Evolutionary conservation across 768 basidiomycete species (phyloP).

Genomic region (Bullera alba): DNA sequence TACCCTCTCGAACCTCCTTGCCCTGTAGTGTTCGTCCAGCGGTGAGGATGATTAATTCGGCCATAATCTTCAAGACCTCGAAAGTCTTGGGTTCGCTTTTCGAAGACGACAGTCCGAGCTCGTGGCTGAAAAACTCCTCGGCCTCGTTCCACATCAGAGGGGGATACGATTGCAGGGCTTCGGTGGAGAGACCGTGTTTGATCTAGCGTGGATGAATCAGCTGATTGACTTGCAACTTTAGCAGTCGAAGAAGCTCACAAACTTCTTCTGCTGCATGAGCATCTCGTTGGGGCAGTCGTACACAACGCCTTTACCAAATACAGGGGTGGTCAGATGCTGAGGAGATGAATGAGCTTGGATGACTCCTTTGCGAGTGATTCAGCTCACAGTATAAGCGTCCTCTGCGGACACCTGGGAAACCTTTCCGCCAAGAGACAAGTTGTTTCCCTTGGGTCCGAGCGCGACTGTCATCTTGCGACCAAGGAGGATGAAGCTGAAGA

Average conservation of each 20-base stretch:
- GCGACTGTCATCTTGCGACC: slow-evolving; percentile 87
- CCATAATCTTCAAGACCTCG: slow-evolving; percentile 63
- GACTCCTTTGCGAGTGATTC: background rate
- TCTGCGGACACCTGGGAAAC: slow-evolving; percentile 87
- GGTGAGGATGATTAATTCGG: slow-evolving; percentile 89
- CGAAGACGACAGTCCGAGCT: slow-evolving; percentile 57
- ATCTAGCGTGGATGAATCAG: slow-evolving; percentile 44
- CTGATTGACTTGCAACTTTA: background rate
- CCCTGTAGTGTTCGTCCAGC: slow-evolving; percentile 92
- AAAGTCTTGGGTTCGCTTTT: slow-evolving; percentile 42
- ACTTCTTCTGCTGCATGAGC: slow-evolving; percentile 99
- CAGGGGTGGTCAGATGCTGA: slow-evolving; percentile 83
- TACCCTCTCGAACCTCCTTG: slow-evolving; percentile 66
- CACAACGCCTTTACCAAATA: slow-evolving; percentile 95
- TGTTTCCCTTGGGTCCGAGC: slow-evolving; percentile 83
- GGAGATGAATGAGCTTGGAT: slow-evolving; percentile 3
- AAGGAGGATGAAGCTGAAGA: slow-evolving; percentile 91
- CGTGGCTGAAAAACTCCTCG: slow-evolving; percentile 61
- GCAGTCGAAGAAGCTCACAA: slow-evolving; percentile 48
- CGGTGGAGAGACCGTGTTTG: slow-evolving; percentile 86
- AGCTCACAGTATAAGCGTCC: slow-evolving; percentile 70
- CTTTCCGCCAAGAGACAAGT: slow-evolving; percentile 90
- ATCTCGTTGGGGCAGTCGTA: slow-evolving; percentile 94
- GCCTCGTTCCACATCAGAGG: slow-evolving; percentile 64
- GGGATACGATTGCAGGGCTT: slow-evolving; percentile 79